Conservation (phyloP, 257 asterid genomes). For the Leonotis leonurus region DNA sequence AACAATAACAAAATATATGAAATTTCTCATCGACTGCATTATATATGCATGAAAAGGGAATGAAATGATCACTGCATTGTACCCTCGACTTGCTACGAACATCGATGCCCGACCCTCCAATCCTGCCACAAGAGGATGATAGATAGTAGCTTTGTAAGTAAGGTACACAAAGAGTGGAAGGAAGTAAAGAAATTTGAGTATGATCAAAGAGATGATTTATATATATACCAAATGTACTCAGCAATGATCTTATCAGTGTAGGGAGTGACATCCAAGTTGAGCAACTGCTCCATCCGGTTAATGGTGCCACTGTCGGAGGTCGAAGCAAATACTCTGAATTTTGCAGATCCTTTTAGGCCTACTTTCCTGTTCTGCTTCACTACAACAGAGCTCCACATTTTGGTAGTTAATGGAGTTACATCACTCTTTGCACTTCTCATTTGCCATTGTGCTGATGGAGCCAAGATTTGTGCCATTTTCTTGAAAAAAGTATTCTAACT, state of each 20-base stretch:
- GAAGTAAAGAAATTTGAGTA: too few relatives aligned
- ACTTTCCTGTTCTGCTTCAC: constrained; percentile 62
- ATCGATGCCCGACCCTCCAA: constrained; percentile 91
- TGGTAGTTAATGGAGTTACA: constrained; percentile 50
- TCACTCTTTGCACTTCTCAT: constrained; percentile 62
- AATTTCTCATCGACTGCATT: background rate
- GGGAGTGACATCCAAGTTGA: constrained; percentile 79
- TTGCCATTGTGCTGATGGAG: constrained; percentile 96
- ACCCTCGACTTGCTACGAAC: constrained; percentile 96
- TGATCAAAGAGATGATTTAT: too few relatives aligned
- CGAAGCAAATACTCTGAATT: constrained; percentile 58
- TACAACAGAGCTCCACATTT: constrained; percentile 68
- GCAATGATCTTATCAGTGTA: constrained; percentile 83
- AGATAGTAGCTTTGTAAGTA: too few relatives aligned
- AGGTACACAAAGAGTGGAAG: background rate
- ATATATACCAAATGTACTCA: constrained; percentile 76
- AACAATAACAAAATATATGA: background rate
- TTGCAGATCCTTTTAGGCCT: constrained; percentile 44
- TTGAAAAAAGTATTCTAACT: constrained; percentile 26
- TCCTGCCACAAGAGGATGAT: constrained; percentile 38
- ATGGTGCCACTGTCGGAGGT: constrained; percentile 54
- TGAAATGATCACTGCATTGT: constrained; percentile 10
- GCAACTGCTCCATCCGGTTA: constrained; percentile 82
- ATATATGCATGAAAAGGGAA: background rate
- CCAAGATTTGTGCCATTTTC: constrained; percentile 94